Evolutionary conservation across 768 basidiomycete genomes (phyloP).

Genomic region (Mycena rosella): DNA sequence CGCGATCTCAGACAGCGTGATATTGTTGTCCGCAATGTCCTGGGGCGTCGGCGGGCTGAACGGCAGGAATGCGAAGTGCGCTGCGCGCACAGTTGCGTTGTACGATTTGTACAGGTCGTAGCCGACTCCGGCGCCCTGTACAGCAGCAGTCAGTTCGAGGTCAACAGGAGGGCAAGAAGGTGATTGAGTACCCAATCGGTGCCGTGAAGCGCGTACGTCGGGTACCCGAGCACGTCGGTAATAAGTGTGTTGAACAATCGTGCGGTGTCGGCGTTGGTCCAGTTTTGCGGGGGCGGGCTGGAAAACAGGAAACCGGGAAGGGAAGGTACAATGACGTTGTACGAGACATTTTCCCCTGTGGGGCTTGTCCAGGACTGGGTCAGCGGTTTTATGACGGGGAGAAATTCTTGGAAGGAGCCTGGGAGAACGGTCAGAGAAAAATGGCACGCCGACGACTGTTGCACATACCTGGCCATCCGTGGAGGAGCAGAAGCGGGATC

Average conservation of each 20-base stretch:
- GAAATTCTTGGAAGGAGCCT: constrained; percentile 34
- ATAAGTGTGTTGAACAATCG: constrained; percentile 43
- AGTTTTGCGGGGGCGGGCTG: constrained; percentile 30
- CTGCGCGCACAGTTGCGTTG: constrained; percentile 27
- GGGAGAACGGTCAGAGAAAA: neutral
- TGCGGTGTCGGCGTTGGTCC: constrained; percentile 42
- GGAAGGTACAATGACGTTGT: constrained; percentile 25
- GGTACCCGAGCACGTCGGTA: constrained; percentile 43
- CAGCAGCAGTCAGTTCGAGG: constrained; percentile 1
- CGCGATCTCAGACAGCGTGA: constrained; percentile 8
- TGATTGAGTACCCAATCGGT: constrained; percentile 42
- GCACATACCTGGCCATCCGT: constrained; percentile 31
- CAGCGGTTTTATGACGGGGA: constrained; percentile 27
- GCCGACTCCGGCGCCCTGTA: constrained; percentile 13
- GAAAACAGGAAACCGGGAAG: constrained; percentile 40
- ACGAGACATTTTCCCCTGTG: constrained; percentile 12
- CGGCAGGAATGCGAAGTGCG: constrained; percentile 30
- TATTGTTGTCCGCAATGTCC: constrained; percentile 19
- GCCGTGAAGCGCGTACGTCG: constrained; percentile 38
- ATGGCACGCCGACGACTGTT: no score
- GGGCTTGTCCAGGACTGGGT: constrained; percentile 10
- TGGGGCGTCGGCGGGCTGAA: constrained; percentile 12
- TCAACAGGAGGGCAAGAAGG: neutral
- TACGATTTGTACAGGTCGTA: constrained; percentile 25
- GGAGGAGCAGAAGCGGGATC: constrained; percentile 25